Base-by-base conservation (phyloP, 2,329 filamentous ascomycete species). In the Monosporascus sp. region DNA sequence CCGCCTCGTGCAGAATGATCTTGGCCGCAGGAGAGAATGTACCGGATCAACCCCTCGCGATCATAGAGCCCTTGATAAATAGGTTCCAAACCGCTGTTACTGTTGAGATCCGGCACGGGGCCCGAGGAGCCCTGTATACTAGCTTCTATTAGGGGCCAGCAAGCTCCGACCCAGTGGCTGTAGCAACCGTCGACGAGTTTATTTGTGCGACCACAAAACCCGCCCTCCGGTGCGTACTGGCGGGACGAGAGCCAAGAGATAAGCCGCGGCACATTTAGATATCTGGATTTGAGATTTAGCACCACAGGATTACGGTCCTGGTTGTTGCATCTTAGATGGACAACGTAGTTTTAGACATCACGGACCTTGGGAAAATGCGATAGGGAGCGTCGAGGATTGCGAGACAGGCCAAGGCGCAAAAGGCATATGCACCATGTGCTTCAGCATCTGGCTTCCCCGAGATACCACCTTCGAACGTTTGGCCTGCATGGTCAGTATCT, bases 131-230 rank as follows among this genome's bases (percentile, higher is more conserved):
- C 82, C 60, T 81, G 80, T 54, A 94, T 73, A 51, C 86, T 86
- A 53, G 90, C 89, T 74, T 97, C 88, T 61, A 97, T 78, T 59
- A 99, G 74, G 46, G 93, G 87, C 90, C 92, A 99, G 74, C 92
- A 97, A 51, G 88, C 89, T 51, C 94, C 94, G 37, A 96, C 88
- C 94, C 94, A 99, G 72, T 97, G 93, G 68, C 90, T 96, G 75
- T 99, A 99, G 74, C 94, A 99, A 46, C 93, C 94, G 70, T 99
- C 94, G 35, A 97, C 94, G 35, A 99, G 80, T 74, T 99, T 99
- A 78, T 97, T 97, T 28, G 93, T 96, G 62, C 94, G 87, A 56
- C 94, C 94, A 41, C 90, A 88, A 67, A 96, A 92, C 37, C 94
- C 94, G 59, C 92, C 92, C 70, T 97, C 94, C 3, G 93, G 94